Conservation (phyloP, 2,329 filamentous ascomycete genomes). For the Penicillium brevicompactum region DNA sequence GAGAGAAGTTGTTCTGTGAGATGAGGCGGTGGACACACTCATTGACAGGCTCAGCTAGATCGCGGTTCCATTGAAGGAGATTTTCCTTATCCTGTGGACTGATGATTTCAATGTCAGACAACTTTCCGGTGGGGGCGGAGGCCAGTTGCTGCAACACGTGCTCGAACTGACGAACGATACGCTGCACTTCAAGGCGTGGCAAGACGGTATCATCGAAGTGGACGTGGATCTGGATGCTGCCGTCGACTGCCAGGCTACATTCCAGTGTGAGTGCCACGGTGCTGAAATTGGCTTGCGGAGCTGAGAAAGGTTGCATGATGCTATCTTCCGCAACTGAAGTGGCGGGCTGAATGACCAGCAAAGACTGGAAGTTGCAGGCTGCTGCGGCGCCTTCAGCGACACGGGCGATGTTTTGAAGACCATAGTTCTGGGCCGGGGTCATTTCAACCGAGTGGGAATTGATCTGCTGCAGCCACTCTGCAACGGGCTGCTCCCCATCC, state of each 20-base stretch:
- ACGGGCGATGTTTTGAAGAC: slow-evolving; percentile 50
- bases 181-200: slow-evolving; percentile 1
- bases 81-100: slow-evolving; percentile 10
- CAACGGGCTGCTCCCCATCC: slow-evolving; percentile 33
- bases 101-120: slow-evolving; percentile 10
- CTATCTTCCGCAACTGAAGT: slow-evolving; percentile 7
- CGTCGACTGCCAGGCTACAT: slow-evolving; percentile 10
- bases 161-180: slow-evolving; percentile 15
- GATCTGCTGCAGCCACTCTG: slow-evolving; percentile 55
- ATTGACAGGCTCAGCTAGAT: neutral
- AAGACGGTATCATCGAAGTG: slow-evolving; percentile 16
- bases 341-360: slow-evolving; percentile 40
- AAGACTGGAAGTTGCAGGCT: slow-evolving; percentile 44
- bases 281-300: slow-evolving; percentile 10
- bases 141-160: slow-evolving; percentile 15
- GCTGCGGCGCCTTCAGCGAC: slow-evolving; percentile 46
- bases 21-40: slow-evolving; percentile 15
- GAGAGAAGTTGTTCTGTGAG: slow-evolving; percentile 2
- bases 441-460: slow-evolving; percentile 55
- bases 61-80: slow-evolving; percentile 11
- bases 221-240: slow-evolving; percentile 7
- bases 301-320: slow-evolving; percentile 8
- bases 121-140: neutral
- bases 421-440: slow-evolving; percentile 62
- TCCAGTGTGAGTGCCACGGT: slow-evolving; percentile 16